Evolutionary conservation across 164 flowering plant species (phyloP).

Genomic region (Aristolochia contorta): DNA sequence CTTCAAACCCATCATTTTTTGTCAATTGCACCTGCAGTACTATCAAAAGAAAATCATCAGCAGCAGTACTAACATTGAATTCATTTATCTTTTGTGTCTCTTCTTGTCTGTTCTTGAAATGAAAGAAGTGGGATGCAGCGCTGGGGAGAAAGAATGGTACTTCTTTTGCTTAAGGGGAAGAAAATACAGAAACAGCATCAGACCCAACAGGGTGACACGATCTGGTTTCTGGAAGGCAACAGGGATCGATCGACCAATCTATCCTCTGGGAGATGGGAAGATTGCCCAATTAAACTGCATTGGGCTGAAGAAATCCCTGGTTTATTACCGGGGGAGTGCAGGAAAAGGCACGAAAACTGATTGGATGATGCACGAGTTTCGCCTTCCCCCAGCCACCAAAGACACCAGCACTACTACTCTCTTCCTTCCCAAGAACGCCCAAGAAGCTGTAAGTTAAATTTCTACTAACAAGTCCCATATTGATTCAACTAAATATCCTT

Average conservation of each 20-base stretch:
- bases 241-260: slow-evolving; percentile 77
- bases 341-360: slow-evolving; percentile 96
- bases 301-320: slow-evolving; percentile 87
- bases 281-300: slow-evolving; percentile 17
- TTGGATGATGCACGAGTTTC: slow-evolving; percentile 99
- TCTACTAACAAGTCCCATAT: too few species aligned
- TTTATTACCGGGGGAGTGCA: slow-evolving; percentile 82
- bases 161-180: slow-evolving; percentile 89
- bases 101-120: neutral
- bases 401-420: neutral
- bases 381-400: slow-evolving; percentile 45
- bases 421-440: neutral
- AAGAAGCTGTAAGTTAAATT: slow-evolving; percentile 10
- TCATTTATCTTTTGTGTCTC: neutral
- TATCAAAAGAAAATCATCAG: neutral
- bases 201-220: slow-evolving; percentile 89
- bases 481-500: too few species aligned
- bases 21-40: too few species aligned
- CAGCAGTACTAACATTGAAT: too few species aligned
- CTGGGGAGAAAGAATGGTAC: slow-evolving; percentile 65
- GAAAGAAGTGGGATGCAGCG: slow-evolving; percentile 29
- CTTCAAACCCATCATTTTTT: too few species aligned
- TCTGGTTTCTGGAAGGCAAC: slow-evolving; percentile 99
- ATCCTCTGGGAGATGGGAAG: slow-evolving; percentile 16
- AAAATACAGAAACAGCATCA: slow-evolving; percentile 79